These are phyloP conservation scores for Wallacemonas sp. DNA, from an alignment of 208 protist genomes.

Conservation along the genomic window DNA sequence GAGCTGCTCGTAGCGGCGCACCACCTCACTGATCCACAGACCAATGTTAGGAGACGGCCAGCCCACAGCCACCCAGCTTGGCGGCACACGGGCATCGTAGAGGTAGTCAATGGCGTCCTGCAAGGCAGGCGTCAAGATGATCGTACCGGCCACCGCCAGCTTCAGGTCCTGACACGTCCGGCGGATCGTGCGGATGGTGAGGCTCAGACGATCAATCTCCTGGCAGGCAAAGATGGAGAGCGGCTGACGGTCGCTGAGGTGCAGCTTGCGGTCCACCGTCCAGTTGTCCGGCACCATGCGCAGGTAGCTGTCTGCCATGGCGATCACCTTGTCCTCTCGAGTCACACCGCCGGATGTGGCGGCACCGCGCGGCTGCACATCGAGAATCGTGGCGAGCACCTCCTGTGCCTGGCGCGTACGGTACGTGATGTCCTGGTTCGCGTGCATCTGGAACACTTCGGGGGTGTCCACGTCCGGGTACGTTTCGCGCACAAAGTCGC, in stretches of 20 bases:
- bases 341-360: constrained; percentile 82
- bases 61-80: constrained; percentile 94
- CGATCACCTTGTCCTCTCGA: constrained; percentile 92
- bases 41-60: constrained; percentile 96
- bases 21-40: constrained; percentile 96
- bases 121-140: constrained; percentile 96
- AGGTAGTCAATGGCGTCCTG: constrained; percentile 94
- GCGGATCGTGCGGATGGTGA: constrained; percentile 80
- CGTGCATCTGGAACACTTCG: constrained; percentile 97
- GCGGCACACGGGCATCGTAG: constrained; percentile 96
- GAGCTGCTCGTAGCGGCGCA: constrained; percentile 95
- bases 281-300: constrained; percentile 92
- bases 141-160: constrained; percentile 96
- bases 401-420: constrained; percentile 89
- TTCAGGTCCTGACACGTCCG: constrained; percentile 92
- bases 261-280: constrained; percentile 72
- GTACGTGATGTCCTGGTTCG: constrained; percentile 97
- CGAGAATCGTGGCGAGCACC: constrained; percentile 95
- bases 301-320: constrained; percentile 90
- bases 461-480: constrained; percentile 96
- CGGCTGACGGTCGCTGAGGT: constrained; percentile 88
- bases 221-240: constrained; percentile 96
- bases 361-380: constrained; percentile 95
- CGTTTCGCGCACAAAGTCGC: constrained; percentile 93
- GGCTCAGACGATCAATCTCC: constrained; percentile 95